Evolutionary conservation across 208 protist genomes (phyloP), one percentile per base, ranked within the genome.

Genomic region (Kentomonas sorsogonicus): DNA sequence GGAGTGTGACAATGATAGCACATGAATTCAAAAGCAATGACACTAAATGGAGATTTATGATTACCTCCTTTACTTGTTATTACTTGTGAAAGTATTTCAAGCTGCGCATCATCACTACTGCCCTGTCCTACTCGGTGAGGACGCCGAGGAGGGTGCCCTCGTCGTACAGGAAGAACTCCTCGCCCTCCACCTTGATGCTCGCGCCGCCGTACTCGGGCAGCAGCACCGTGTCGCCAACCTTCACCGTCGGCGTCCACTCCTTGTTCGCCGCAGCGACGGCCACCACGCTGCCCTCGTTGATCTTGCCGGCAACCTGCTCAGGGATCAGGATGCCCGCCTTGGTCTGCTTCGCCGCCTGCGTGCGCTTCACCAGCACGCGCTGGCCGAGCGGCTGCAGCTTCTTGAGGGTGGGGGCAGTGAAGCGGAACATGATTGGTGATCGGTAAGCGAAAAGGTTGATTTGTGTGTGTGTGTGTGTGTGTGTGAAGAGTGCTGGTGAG

Each of bases 311-410:
- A n/a, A 91, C 82, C 75, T 93, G 84, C 79, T 94, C 85, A 18
- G 90, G 90, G 64, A 96, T 96, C 50, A 96, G 85, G 60, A 96
- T 79, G 51, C 90, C 90, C n/a, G 90, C 85, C 85, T 93, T 89
- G 45, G 89, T 96, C 76, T 94, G 82, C 79, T 89, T 92, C 50
- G 84, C 85, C n/a, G 89, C 75, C 73, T 86, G 68, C 27, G 68
- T 86, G 71, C 89, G 83, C 69, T 76, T 83, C 69, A 96, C 79
- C 65, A 96, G 77, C 66, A 96, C 89, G 62, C 86, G 89, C 76
- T 89, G 65, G 72, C 86, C 86, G 43, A 96, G 80, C 48, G 89
- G 89, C 75, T 89, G 77, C 53, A 96, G 84, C 80, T 79, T 91
- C 85, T 91, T 92, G 63, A 91, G 77, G 9, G 66, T 72, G 46